phyloP scores from a whole-genome alignment of 139 green algal species.

The Chlamydomonas eustigma region DNA sequence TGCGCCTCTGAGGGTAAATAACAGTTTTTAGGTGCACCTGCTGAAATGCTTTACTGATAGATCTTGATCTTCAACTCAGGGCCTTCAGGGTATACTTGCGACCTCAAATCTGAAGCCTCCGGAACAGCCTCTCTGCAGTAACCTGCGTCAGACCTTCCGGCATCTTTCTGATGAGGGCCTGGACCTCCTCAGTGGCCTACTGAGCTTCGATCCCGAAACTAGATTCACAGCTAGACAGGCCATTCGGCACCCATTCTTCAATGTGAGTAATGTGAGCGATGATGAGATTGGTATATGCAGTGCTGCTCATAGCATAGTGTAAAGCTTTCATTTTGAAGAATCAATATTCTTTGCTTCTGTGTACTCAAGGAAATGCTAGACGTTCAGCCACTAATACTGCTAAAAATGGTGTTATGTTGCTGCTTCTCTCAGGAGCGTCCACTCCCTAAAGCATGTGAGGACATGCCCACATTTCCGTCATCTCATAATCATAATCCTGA shows the following conservation, averaged over 20 bases:
- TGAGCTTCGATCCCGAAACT: slow-evolving; percentile 58
- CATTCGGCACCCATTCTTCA: slow-evolving; percentile 70
- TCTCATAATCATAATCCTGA: too few species aligned
- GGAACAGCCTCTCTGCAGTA: slow-evolving; percentile 71
- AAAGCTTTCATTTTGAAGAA: too few species aligned
- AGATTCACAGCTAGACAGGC: slow-evolving; percentile 69
- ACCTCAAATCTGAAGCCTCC: slow-evolving; percentile 39
- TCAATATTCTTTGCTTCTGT: too few species aligned
- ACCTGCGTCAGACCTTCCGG: slow-evolving; percentile 41
- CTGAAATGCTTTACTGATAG: not conserved
- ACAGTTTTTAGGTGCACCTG: not conserved
- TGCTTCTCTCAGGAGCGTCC: too few species aligned
- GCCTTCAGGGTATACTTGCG: slow-evolving; percentile 34
- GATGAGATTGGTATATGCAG: too few species aligned
- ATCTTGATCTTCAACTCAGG: slow-evolving; percentile 23
- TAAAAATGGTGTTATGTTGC: too few species aligned
- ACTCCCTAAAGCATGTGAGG: too few species aligned
- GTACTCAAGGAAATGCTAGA: too few species aligned
- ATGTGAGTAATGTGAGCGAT: not conserved
- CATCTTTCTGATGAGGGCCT: slow-evolving; percentile 29
- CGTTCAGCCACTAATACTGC: too few species aligned
- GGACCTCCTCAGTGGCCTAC: slow-evolving; percentile 26
- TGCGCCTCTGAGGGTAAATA: not conserved
- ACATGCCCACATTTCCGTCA: too few species aligned
- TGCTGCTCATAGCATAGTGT: too few species aligned